phyloP scores from a whole-genome alignment of 441 rosid genomes.

The Pelargonium australe region DNA sequence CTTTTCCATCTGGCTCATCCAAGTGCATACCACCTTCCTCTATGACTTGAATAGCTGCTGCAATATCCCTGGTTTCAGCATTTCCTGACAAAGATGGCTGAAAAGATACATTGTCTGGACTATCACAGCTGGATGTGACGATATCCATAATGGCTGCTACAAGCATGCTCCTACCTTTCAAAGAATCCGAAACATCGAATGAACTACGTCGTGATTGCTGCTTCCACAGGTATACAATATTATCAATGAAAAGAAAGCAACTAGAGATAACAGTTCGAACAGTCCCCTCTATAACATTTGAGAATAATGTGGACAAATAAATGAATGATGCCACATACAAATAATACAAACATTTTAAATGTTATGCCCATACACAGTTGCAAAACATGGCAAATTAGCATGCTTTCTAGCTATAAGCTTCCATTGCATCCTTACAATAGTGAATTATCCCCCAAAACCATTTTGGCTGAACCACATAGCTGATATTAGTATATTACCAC shows the following conservation, averaged over 20 bases:
- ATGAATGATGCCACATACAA: neutral
- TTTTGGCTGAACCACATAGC: neutral
- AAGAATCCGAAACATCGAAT: slow-evolving; percentile 88
- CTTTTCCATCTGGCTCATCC: slow-evolving; percentile 48
- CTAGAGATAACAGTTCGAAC: neutral
- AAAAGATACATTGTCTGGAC: slow-evolving; percentile 46
- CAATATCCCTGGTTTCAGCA: slow-evolving; percentile 83
- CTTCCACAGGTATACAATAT: slow-evolving; percentile 74
- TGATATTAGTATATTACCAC: neutral
- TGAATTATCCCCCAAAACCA: too few relatives aligned
- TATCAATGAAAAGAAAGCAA: slow-evolving; percentile 53
- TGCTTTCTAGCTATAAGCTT: neutral
- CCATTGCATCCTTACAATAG: neutral
- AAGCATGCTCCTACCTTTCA: slow-evolving; percentile 99
- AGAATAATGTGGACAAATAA: too few relatives aligned
- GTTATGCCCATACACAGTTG: too few relatives aligned
- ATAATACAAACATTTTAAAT: too few relatives aligned
- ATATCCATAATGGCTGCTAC: slow-evolving; percentile 97
- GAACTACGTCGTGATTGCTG: slow-evolving; percentile 96
- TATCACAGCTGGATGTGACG: slow-evolving; percentile 73
- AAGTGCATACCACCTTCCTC: slow-evolving; percentile 88
- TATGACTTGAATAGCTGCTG: slow-evolving; percentile 78
- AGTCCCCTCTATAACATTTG: neutral
- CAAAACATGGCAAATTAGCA: neutral
- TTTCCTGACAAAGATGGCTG: slow-evolving; percentile 58